phyloP scores from a whole-genome alignment of 805 yeast genomes.

The Lipomyces lipofer region DNA sequence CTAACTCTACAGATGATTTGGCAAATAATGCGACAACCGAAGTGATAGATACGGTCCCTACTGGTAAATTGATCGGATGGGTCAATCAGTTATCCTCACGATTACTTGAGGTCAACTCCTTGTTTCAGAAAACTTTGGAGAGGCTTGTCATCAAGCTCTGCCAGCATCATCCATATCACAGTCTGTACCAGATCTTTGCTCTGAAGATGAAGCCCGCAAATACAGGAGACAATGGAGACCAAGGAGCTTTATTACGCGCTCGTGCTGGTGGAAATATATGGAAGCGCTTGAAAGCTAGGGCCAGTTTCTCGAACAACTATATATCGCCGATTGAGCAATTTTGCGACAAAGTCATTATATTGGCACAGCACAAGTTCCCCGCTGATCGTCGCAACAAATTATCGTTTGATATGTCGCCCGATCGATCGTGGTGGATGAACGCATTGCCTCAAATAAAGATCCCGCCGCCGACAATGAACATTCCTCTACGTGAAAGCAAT shows the following conservation, averaged over 20 bases:
- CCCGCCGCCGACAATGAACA: slow-evolving; percentile 66
- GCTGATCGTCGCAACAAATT: slow-evolving; percentile 3
- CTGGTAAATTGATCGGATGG: slow-evolving; percentile 73
- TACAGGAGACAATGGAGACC: slow-evolving; percentile 36
- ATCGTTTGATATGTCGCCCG: slow-evolving; percentile 28
- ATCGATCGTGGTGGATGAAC: slow-evolving; percentile 60
- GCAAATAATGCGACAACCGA: slow-evolving; percentile 48
- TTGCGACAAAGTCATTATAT: slow-evolving; percentile 49
- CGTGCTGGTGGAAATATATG: slow-evolving; percentile 55
- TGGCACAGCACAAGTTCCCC: slow-evolving; percentile 24
- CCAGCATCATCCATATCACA: slow-evolving; percentile 67
- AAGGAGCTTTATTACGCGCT: slow-evolving; percentile 48
- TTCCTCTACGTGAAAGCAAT: slow-evolving; percentile 47
- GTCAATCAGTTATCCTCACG: slow-evolving; percentile 71
- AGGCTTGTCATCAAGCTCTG: slow-evolving; percentile 51
- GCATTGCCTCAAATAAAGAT: slow-evolving; percentile 48
- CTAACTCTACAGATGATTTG: slow-evolving; percentile 49
- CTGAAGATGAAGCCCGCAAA: slow-evolving; percentile 16
- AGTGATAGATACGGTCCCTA: slow-evolving; percentile 50
- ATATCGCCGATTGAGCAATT: slow-evolving; percentile 52
- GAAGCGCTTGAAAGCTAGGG: slow-evolving; percentile 41
- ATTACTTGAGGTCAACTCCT: slow-evolving; percentile 50
- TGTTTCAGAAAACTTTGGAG: slow-evolving; percentile 62
- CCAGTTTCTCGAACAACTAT: slow-evolving; percentile 37
- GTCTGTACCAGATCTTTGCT: slow-evolving; percentile 51